Conservation (phyloP, 257 asterid genomes). For the Asclepias syriaca region DNA sequence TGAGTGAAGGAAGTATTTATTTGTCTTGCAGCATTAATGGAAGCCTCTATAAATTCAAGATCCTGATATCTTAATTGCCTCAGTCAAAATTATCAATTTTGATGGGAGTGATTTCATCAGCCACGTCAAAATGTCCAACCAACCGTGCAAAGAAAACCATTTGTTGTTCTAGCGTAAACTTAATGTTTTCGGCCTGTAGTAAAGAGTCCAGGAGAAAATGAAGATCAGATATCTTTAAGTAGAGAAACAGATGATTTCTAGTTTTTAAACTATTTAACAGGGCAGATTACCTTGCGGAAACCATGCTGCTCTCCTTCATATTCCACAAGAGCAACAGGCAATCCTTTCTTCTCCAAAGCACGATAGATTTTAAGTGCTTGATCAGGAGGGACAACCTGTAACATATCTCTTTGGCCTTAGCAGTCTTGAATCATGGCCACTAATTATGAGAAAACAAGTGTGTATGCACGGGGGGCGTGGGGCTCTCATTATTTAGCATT, state of each 20-base stretch:
- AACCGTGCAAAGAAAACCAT: slow-evolving; percentile 88
- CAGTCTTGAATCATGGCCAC: not conserved
- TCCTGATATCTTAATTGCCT: slow-evolving; percentile 12
- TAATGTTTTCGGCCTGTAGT: slow-evolving; percentile 83
- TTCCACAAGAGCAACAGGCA: slow-evolving; percentile 84
- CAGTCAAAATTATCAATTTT: slow-evolving; percentile 67
- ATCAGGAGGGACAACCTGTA: slow-evolving; percentile 79
- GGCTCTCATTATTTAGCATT: not conserved
- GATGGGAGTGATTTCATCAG: slow-evolving; percentile 71
- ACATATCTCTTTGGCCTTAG: not conserved
- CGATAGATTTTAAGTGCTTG: slow-evolving; percentile 87
- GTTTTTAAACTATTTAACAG: not conserved
- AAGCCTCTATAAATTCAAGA: not conserved
- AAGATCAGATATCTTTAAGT: not conserved
- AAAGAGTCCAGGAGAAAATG: not conserved
- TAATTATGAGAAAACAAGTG: not conserved
- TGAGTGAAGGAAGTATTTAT: not conserved
- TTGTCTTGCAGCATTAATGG: not conserved
- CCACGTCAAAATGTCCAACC: slow-evolving; percentile 62
- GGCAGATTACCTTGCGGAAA: slow-evolving; percentile 62
- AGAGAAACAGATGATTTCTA: not conserved
- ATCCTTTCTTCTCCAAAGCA: slow-evolving; percentile 74
- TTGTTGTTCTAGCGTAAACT: slow-evolving; percentile 89
- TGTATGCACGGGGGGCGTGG: no score
- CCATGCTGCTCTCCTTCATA: slow-evolving; percentile 98